Base-by-base conservation (phyloP, 2,329 filamentous ascomycete genomes). In the Aspergillus aculeatus region DNA sequence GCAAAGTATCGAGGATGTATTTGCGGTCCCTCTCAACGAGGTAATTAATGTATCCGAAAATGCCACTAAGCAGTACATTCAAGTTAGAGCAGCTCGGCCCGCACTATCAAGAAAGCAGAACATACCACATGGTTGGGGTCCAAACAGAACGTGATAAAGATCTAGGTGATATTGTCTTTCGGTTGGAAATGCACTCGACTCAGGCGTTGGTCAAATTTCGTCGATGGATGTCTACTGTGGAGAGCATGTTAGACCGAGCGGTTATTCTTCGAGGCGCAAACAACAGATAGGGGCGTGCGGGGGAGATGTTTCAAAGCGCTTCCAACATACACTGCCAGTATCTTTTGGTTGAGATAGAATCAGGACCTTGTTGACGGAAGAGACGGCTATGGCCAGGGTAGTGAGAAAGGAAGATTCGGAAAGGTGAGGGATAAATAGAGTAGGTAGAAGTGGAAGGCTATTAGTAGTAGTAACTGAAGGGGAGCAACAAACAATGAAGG, bases 11-110 rank as follows among this genome's bases (percentile, higher is more conserved):
- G 75, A 98, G 85, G 78, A 98, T 96, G 82, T 90, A 96, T 81
- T 91, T 93, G 78, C 95, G 88, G 83, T 98, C 94, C 86, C 96
- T 97, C 86, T 98, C 95, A 77, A 98, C 92, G 78, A 98, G 84
- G 82, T 98, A 98, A 84, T 98, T 98, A 83, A 98, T 91, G 85
- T 98, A 98, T 73, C 94, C 94, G 83, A 98, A 85, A 54, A 77
- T 77, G 62, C 74, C 74, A 73, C 74, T 77, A 35, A 12, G 35
- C 7, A 24, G 29, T 35, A 65, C 70, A 16, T 71, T 12, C 32
- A 35, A 10, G 66, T 54, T 31, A 54, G 47, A 52, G 12, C 23
- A 38, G 26, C 2, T 23, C 5, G 10, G 23, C 47, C 24, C 29
- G 21, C 24, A 21, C 19, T 24, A 14, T 23, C 21, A 23, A 52